phyloP scores from a whole-genome alignment of 768 basidiomycete species.

The Pulveroboletus sp. region DNA sequence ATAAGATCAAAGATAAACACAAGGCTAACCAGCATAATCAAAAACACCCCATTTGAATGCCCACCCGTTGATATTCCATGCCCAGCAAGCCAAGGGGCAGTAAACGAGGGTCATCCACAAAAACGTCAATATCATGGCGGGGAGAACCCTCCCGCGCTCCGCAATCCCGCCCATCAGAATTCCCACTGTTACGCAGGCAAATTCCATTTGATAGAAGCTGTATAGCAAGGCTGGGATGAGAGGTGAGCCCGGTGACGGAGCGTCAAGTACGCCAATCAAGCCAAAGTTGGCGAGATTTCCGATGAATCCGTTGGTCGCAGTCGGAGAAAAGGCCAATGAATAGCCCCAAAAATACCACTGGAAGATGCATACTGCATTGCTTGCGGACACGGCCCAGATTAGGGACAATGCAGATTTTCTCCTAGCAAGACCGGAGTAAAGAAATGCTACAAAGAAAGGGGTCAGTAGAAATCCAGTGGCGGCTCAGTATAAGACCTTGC shows the following conservation, averaged over 20 bases:
- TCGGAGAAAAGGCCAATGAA: conserved; percentile 75
- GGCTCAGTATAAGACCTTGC: conserved; percentile 7
- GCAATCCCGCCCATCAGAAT: conserved; percentile 79
- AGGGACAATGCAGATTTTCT: conserved; percentile 66
- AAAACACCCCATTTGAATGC: conserved; percentile 77
- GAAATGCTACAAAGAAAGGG: conserved; percentile 44
- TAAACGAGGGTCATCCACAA: conserved; percentile 85
- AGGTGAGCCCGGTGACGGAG: conserved; percentile 74
- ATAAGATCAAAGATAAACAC: conserved; percentile 3
- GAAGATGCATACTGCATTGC: conserved; percentile 72
- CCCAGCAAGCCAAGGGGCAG: conserved; percentile 83
- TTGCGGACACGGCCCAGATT: conserved; percentile 70
- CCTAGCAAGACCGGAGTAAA: conserved; percentile 68
- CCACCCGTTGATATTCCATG: conserved; percentile 82
- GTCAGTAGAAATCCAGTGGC: neutral
- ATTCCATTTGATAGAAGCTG: conserved; percentile 85
- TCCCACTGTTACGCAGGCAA: conserved; percentile 74
- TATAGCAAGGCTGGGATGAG: conserved; percentile 80
- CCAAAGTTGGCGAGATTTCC: conserved; percentile 80
- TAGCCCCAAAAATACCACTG: conserved; percentile 86
- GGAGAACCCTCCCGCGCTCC: conserved; percentile 80
- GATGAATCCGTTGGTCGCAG: conserved; percentile 70
- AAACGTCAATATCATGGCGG: conserved; percentile 77
- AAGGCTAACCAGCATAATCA: conserved; percentile 74
- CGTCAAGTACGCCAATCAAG: conserved; percentile 61